Conservation (phyloP, 2,329 filamentous ascomycete genomes). For the Trichoderma arundinaceum region DNA sequence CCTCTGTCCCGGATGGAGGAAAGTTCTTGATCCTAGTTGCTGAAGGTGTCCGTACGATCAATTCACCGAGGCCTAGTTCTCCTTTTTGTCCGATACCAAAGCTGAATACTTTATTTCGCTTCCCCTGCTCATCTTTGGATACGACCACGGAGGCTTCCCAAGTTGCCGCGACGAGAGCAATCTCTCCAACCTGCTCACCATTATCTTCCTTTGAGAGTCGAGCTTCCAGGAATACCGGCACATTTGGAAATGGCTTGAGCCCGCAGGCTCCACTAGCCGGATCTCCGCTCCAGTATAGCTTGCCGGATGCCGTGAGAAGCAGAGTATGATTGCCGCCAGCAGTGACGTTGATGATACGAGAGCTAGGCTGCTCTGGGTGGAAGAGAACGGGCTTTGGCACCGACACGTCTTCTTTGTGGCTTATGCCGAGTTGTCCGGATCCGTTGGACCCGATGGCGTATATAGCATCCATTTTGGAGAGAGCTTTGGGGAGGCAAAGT, state of each 20-base stretch:
- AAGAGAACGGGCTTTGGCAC: slow-evolving; percentile 68
- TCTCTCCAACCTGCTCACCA: slow-evolving; percentile 39
- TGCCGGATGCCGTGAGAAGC: slow-evolving; percentile 64
- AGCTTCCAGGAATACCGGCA: slow-evolving; percentile 49
- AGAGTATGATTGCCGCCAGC: slow-evolving; percentile 90
- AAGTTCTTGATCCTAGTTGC: slow-evolving; percentile 64
- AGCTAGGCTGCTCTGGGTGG: slow-evolving; percentile 46
- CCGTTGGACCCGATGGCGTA: slow-evolving; percentile 79
- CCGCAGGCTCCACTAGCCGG: slow-evolving; percentile 61
- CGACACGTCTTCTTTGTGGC: slow-evolving; percentile 73
- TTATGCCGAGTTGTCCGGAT: slow-evolving; percentile 74
- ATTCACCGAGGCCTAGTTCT: slow-evolving; percentile 69
- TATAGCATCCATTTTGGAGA: slow-evolving; percentile 53
- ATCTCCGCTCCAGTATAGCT: slow-evolving; percentile 70
- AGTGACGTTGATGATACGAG: slow-evolving; percentile 49
- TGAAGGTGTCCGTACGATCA: slow-evolving; percentile 55
- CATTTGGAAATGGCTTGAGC: slow-evolving; percentile 41
- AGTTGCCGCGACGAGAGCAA: slow-evolving; percentile 67
- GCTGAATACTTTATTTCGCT: slow-evolving; percentile 60
- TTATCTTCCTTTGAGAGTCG: slow-evolving; percentile 44
- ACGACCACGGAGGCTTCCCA: slow-evolving; percentile 78
- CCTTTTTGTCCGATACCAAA: slow-evolving; percentile 73
- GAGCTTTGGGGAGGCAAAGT: background rate
- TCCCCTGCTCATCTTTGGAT: slow-evolving; percentile 50
- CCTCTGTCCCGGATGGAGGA: slow-evolving; percentile 61